Evolutionary conservation across 306 rosid species (phyloP), one percentile per base, ranked within the genome.

Genomic region (Corylus americana): DNA sequence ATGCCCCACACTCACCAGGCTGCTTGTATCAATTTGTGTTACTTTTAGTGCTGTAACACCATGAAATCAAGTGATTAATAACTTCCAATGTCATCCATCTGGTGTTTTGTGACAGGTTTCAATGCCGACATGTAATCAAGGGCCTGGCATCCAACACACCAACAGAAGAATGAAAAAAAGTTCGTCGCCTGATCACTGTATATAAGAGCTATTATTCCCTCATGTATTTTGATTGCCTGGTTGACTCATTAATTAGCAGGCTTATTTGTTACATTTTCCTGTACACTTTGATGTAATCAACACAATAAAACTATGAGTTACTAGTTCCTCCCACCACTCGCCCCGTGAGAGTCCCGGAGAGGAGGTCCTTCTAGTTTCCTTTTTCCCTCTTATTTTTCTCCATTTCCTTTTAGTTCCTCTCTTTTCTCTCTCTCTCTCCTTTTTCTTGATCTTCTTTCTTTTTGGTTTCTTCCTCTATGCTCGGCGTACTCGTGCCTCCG

Each of bases 81-180:
- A 74, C 50, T 45, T 47, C 45, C n/a, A 37, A 44, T 78, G 67
- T 76, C 75, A 78, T 74, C 0, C 76, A 44, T 70, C 31, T 76
- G 70, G 76, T 1, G 29, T 61, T 12, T 84, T 42, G 62, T 61
- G 73, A 18, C 86, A 95, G 98, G 98, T 95, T 92, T 85, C 98
- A 95, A 61, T 95, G 98, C 84, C 91, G 97, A 50, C 98, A 95
- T 70, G 92, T 82, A 55, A 88, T 95, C 84, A 92, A 89, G 85
- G 98, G 98, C 83, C 81, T 95, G 55, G 84, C 89, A 70, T 86
- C 83, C 87, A 89, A 88, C 77, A 73, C 79, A 58, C 83, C 78
- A 55, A 75, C 86, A 50, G 97, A 91, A 84, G 95, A 86, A 86
- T 91, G 88, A 87, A 85, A 74, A 22, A 9, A 53, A n/a, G 61